Evolutionary conservation across 176 grass and related monocot species (phyloP).

Genomic region (Hyparrhenia diplandra): DNA sequence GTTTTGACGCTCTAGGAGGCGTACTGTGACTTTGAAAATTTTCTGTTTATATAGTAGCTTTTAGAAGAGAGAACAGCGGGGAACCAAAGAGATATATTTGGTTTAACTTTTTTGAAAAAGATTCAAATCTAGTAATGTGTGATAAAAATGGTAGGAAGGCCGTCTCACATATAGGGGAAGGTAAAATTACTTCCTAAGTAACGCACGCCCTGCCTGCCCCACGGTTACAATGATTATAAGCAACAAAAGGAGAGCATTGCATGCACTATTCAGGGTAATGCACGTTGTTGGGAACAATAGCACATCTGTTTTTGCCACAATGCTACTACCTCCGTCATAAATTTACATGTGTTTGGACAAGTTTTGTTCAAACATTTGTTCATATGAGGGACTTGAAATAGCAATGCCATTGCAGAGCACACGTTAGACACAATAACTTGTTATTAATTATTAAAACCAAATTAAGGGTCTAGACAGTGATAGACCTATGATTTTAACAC

Average conservation of each 20-base stretch:
- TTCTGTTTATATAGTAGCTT: not conserved
- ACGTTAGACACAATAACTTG: too few relatives aligned
- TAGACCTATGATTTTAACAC: too few relatives aligned
- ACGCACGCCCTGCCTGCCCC: not conserved
- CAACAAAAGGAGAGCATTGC: not conserved
- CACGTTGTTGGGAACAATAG: too few relatives aligned
- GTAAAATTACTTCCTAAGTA: not conserved
- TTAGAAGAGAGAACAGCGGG: constrained; percentile 9
- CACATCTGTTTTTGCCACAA: too few relatives aligned
- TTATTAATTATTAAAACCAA: too few relatives aligned
- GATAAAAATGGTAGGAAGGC: constrained; percentile 18
- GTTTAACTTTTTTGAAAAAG: not conserved
- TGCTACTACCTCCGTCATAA: too few relatives aligned
- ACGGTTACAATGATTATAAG: not conserved
- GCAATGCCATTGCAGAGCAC: too few relatives aligned
- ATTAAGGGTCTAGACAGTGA: too few relatives aligned
- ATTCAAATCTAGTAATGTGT: not conserved
- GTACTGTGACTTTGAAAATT: not conserved
- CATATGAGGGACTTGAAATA: too few relatives aligned
- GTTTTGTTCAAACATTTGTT: too few relatives aligned
- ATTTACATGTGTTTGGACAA: too few relatives aligned
- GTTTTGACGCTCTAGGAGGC: not conserved
- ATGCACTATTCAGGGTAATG: not conserved
- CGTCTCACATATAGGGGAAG: not conserved
- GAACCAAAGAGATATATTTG: not conserved